Evolutionary conservation across 2,329 filamentous ascomycete species (phyloP), one percentile per base, ranked within the genome.

Genomic region (Aspergillus pseudoglaucus): DNA sequence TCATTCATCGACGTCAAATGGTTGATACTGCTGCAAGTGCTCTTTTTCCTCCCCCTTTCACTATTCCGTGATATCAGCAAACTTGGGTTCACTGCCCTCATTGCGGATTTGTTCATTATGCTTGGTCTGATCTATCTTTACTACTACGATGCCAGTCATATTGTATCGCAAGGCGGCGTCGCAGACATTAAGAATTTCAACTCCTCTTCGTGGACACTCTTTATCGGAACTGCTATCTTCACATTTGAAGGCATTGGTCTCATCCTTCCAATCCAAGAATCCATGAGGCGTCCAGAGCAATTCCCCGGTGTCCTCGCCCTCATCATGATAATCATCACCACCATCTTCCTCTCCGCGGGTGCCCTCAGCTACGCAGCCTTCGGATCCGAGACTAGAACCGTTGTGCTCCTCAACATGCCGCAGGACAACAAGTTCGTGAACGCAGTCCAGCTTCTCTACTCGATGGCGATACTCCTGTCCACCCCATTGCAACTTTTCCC

Each of bases 211-310:
- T 98, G 94, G 93, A 95, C 93, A 0, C 79, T 98, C 4, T 97
- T 98, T 67, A 98, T 98, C 59, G 94, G 93, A 52, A 98, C 94
- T 0, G 93, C 94, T 23, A 97, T 98, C 65, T 98, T 98, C 73
- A 97, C 93, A 0, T 98, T 97, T 63, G 93, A 98, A 66, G 93
- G 93, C 23, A 94, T 98, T 52, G 94, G 93, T 10, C 81, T 98
- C 43, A 94, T 98, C 68, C 96, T 98, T 53, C 93, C 94, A 0
- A 96, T 98, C 51, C 94, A 98, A 69, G 90, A 94, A 62, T 94
- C 90, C 18, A 98, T 98, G 93, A 87, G 85, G 64, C 78, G 90
- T 38, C 94, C 91, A 0, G 77, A 84, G 55, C 91, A 95, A 66
- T 98, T 98, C 68, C 90, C 93, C 42, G 80, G 81, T 50, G 91